These are phyloP conservation scores for Myxozyma neotropica DNA, from an alignment of 805 yeast species.

Conservation along the genomic window DNA sequence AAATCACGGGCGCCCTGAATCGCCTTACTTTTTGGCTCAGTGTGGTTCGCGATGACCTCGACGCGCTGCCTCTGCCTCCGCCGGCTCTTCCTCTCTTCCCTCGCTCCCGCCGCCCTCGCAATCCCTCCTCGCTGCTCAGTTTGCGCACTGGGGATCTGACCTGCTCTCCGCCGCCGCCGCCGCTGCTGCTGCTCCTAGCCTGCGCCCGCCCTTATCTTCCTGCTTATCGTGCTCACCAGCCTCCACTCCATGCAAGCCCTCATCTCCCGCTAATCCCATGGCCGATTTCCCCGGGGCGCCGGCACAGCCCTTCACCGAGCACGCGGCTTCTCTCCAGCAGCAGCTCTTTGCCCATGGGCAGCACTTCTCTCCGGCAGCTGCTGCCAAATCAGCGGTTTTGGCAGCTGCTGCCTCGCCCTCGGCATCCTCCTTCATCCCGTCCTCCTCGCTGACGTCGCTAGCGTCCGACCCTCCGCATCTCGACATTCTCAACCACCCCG, in stretches of 20 bases:
- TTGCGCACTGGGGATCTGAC: no score
- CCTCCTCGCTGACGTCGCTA: conserved; percentile 9
- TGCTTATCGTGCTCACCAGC: background rate
- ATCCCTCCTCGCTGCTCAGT: no score
- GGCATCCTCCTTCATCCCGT: conserved; percentile 5
- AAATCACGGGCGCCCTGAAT: conserved; percentile 23
- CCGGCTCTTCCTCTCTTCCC: background rate
- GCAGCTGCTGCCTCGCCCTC: conserved; percentile 7
- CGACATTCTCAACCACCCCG: conserved; percentile 81
- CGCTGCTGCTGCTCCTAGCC: background rate
- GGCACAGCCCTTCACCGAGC: conserved; percentile 12
- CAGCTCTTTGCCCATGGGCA: conserved; percentile 14
- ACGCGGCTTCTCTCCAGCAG: conserved; percentile 15
- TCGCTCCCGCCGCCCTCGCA: no score
- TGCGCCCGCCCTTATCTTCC: background rate
- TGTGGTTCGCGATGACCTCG: no score
- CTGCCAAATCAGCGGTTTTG: background rate
- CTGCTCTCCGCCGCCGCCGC: background rate
- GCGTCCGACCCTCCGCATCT: conserved; percentile 46
- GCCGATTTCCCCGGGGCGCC: conserved; percentile 22
- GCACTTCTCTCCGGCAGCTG: background rate
- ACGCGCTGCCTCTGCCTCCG: background rate
- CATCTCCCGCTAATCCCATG: conserved; percentile 11
- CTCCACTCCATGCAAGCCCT: conserved; percentile 2
- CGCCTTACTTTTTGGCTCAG: background rate